Evolutionary conservation across 2,329 filamentous ascomycete species (phyloP).

Genomic region (Tolypocladium tundrense): DNA sequence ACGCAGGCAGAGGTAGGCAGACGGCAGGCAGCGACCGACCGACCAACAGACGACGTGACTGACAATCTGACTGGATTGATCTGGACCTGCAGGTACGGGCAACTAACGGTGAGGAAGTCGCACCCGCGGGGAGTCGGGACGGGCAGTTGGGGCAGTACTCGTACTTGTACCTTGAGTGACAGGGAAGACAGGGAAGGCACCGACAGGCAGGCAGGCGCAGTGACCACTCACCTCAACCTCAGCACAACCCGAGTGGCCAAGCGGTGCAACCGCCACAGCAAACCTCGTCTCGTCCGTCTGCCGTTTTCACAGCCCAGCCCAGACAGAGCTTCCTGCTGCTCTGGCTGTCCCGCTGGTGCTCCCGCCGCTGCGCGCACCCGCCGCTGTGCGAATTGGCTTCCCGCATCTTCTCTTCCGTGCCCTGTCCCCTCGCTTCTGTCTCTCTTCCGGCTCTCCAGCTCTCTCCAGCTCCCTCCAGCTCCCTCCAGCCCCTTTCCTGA

Average conservation of each 20-base stretch:
- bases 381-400: background rate
- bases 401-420: background rate
- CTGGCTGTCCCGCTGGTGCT: background rate
- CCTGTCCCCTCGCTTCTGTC: background rate
- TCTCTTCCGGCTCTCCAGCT: background rate
- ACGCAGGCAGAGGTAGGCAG: background rate
- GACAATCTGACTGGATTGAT: background rate
- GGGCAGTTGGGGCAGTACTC: no score
- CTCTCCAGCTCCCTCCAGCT: background rate
- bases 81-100: background rate
- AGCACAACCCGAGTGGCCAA: background rate
- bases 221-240: background rate
- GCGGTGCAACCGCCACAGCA: background rate
- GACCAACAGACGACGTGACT: background rate
- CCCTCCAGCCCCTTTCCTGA: background rate
- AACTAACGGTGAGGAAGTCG: background rate
- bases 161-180: background rate
- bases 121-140: background rate
- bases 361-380: background rate
- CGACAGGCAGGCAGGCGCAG: background rate
- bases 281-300: background rate
- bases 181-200: background rate
- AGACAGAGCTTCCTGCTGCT: background rate
- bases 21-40: background rate
- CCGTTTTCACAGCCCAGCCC: background rate